Evolutionary conservation across 176 grass and related monocot species (phyloP).

Genomic region (Rhynchospora pubera): DNA sequence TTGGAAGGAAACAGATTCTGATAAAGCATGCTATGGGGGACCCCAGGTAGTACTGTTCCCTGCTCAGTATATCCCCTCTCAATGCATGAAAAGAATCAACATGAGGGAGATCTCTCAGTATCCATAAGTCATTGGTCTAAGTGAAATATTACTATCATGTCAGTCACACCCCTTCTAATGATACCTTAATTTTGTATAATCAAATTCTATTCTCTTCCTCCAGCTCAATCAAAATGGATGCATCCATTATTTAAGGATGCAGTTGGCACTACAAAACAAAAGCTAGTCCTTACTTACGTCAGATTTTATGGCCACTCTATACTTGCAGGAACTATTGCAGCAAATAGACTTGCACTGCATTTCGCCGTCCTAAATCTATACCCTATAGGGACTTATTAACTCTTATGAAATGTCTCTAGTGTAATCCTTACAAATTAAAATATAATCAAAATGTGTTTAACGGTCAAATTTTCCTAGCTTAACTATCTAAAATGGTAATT

Average conservation of each 20-base stretch:
- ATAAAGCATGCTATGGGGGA: constrained; percentile 24
- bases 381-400: not conserved
- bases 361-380: not conserved
- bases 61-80: constrained; percentile 24
- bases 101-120: constrained; percentile 26
- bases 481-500: not conserved
- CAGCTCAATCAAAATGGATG: not conserved
- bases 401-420: not conserved
- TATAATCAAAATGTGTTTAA: not conserved
- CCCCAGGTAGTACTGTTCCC: constrained; percentile 15
- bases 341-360: too few relatives aligned
- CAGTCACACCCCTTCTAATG: constrained; percentile 27
- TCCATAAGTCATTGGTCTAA: constrained; percentile 20
- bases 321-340: not conserved
- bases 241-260: not conserved
- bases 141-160: constrained; percentile 23
- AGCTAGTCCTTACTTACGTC: not conserved
- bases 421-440: not conserved
- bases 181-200: constrained; percentile 19
- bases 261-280: not conserved
- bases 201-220: not conserved
- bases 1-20: constrained; percentile 16
- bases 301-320: not conserved
- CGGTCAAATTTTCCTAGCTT: not conserved
- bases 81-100: constrained; percentile 35